A percentile compares a stretch with the other conserved stretches of the same genome.
Evolutionary conservation across 352 stramenopile species (phyloP).

Genomic region (Phytophthora fragariae): DNA sequence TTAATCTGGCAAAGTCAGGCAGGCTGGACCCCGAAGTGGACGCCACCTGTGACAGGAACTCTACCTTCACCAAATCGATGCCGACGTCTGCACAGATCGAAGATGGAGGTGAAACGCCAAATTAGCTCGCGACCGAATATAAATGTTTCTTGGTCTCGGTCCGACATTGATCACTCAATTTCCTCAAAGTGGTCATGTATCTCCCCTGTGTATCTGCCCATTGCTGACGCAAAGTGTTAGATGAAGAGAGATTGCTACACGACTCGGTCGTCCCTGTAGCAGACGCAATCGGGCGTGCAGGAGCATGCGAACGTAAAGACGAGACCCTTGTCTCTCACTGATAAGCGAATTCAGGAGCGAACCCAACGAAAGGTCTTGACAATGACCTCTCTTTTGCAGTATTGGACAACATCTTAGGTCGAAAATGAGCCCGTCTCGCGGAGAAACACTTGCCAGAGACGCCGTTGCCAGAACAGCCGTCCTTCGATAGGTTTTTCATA

Average conservation of each 20-base stretch:
- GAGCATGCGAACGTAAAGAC: no score
- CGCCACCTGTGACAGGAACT: background rate
- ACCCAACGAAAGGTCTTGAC: background rate
- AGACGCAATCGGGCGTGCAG: background rate
- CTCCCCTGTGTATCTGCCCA: no score
- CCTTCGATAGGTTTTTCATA: slow-evolving; percentile 22
- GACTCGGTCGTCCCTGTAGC: no score
- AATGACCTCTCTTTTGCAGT: slow-evolving; percentile 7
- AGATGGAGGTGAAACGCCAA: no score
- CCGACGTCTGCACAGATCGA: background rate
- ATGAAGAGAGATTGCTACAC: no score
- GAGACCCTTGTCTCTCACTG: slow-evolving; percentile 2
- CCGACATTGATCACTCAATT: no score
- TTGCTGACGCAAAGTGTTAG: no score
- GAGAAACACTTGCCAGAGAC: slow-evolving; percentile 11
- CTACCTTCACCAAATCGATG: background rate
- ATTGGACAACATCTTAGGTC: background rate
- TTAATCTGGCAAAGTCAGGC: slow-evolving; percentile 9
- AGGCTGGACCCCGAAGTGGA: background rate
- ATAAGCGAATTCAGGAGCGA: slow-evolving; percentile 6
- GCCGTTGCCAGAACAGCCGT: slow-evolving; percentile 3
- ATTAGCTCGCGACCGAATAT: no score
- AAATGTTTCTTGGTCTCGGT: no score
- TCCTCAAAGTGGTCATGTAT: no score
- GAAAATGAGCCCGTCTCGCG: slow-evolving; percentile 11